phyloP scores from a whole-genome alignment of 495 filamentous ascomycete species.

The Xylaria nigripes region DNA sequence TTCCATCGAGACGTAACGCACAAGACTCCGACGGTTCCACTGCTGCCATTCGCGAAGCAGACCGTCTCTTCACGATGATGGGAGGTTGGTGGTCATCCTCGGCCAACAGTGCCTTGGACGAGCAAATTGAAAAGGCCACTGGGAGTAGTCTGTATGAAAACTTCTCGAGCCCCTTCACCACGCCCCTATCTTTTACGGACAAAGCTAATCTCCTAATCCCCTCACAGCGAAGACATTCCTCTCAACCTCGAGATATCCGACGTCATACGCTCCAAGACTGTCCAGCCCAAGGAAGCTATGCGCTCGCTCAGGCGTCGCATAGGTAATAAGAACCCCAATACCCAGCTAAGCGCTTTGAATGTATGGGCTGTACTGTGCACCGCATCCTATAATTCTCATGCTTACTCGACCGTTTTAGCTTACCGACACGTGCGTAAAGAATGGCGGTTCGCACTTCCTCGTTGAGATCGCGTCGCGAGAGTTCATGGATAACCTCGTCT shows the following conservation, averaged over 20 bases:
- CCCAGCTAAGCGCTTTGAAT: conserved; percentile 86
- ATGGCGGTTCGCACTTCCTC: conserved; percentile 94
- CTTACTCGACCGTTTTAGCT: conserved; percentile 46
- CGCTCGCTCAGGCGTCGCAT: conserved; percentile 86
- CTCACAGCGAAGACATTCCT: conserved; percentile 85
- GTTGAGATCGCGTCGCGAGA: conserved; percentile 90
- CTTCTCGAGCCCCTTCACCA: background rate
- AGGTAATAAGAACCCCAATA: conserved; percentile 92
- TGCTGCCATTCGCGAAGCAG: background rate
- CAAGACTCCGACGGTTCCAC: background rate
- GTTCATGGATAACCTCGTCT: conserved; percentile 96
- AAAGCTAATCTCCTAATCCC: conserved; percentile 9
- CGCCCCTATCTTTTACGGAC: background rate
- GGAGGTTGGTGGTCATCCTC: conserved; percentile 90
- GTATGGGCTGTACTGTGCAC: conserved; percentile 37
- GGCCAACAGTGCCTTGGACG: conserved; percentile 75
- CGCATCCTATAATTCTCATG: conserved; percentile 1
- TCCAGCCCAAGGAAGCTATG: conserved; percentile 96
- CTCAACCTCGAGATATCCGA: conserved; percentile 97
- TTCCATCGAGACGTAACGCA: background rate
- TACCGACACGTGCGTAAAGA: conserved; percentile 97
- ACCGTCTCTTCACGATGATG: conserved; percentile 34
- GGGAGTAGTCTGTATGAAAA: conserved; percentile 73
- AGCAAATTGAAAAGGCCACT: conserved; percentile 92
- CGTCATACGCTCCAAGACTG: conserved; percentile 89